Percentiles rank a stretch among this genome's conserved stretches.
Evolutionary conservation across 2,329 filamentous ascomycete species (phyloP).

Genomic region (Aureobasidium melanogenum): DNA sequence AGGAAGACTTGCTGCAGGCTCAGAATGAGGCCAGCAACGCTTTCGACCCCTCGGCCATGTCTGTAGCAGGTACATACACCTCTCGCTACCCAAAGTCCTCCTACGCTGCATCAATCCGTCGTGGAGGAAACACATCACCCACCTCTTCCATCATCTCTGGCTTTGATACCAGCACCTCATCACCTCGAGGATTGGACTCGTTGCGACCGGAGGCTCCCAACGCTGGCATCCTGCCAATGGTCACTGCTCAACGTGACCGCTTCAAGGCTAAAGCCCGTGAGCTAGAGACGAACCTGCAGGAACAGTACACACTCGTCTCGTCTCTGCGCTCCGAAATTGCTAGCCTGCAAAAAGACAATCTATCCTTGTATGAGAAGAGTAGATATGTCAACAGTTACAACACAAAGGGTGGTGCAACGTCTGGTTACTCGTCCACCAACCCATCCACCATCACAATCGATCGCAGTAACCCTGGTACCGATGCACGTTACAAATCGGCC

Average conservation of each 20-base stretch:
- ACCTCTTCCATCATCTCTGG: conserved; percentile 98
- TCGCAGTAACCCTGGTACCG: conserved; percentile 54
- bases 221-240: conserved; percentile 89
- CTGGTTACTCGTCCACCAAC: conserved; percentile 62
- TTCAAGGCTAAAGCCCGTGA: conserved; percentile 95
- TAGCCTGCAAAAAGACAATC: conserved; percentile 88
- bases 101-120: conserved; percentile 48
- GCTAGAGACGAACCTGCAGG: conserved; percentile 81
- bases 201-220: conserved; percentile 57
- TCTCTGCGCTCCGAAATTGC: conserved; percentile 84
- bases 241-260: conserved; percentile 92
- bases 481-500: conserved; percentile 80
- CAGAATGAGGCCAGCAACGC: conserved; percentile 77
- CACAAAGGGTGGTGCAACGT: conserved; percentile 50
- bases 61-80: conserved; percentile 83
- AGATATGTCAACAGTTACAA: conserved; percentile 93
- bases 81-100: conserved; percentile 65
- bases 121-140: conserved; percentile 69
- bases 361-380: conserved; percentile 95
- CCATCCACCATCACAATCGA: conserved; percentile 59
- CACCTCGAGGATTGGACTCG: conserved; percentile 43
- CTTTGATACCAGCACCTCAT: conserved; percentile 61
- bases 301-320: conserved; percentile 71
- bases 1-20: conserved; percentile 81
- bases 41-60: conserved; percentile 78